Evolutionary conservation across 805 yeast species (phyloP).

Genomic region (Wickerhamiella kurtzmanii): DNA sequence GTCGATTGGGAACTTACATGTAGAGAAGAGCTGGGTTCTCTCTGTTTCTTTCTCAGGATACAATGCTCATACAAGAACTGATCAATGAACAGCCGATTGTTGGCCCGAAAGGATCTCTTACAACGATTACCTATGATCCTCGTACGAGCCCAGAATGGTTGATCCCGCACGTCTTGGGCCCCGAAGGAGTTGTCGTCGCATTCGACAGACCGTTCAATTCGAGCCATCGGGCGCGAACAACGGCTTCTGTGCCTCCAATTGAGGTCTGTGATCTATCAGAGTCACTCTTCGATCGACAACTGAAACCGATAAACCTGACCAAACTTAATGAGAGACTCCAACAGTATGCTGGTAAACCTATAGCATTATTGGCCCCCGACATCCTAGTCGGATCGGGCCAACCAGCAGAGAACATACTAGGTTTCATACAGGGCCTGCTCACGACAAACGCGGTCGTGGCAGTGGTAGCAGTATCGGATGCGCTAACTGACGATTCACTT

Average conservation of each 20-base stretch:
- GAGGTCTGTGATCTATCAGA: neutral
- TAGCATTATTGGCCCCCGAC: slow-evolving; percentile 34
- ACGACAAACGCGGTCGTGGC: slow-evolving; percentile 25
- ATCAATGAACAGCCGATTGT: neutral
- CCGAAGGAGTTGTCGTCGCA: neutral
- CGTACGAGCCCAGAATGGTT: slow-evolving; percentile 22
- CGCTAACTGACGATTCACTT: slow-evolving; percentile 22
- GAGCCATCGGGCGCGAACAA: neutral
- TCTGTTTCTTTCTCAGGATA: too few species aligned
- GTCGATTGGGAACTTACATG: too few species aligned
- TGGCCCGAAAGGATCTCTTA: slow-evolving; percentile 3
- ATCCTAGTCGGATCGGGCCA: slow-evolving; percentile 34
- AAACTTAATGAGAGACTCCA: neutral
- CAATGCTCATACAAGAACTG: neutral
- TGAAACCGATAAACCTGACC: neutral
- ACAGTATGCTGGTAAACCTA: neutral
- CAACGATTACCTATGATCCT: slow-evolving; percentile 18
- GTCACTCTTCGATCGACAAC: neutral
- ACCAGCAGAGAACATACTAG: slow-evolving; percentile 27
- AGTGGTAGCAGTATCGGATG: slow-evolving; percentile 28
- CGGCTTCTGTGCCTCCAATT: neutral
- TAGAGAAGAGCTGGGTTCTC: too few species aligned
- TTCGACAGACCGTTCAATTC: neutral
- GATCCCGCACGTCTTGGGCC: neutral
- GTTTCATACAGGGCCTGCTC: slow-evolving; percentile 26